These are phyloP conservation scores for Madurella mycetomatis DNA, from an alignment of 2,329 filamentous ascomycete species.

Conservation along the genomic window DNA sequence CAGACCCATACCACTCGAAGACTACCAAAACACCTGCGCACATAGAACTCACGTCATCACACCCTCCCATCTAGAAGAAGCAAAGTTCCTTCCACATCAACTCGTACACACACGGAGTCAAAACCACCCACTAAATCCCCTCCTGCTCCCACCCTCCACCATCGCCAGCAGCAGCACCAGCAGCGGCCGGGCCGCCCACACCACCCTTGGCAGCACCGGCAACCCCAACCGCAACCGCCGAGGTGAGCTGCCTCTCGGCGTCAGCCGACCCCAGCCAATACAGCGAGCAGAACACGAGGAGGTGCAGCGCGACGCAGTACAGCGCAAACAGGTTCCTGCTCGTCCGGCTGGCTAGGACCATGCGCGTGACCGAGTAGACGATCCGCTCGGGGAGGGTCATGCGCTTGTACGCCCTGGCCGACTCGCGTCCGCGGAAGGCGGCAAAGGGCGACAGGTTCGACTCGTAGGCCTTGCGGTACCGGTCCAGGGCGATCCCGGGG, in stretches of 20 bases:
- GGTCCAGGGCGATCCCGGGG: conserved; percentile 64
- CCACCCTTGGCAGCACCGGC: conserved; percentile 39
- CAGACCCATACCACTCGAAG: not conserved
- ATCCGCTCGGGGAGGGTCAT: conserved; percentile 90
- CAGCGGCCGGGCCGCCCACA: conserved; percentile 33
- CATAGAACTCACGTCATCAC: no score
- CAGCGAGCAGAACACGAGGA: conserved; percentile 80
- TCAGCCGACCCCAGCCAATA: conserved; percentile 75
- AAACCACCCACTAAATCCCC: conserved; percentile 44
- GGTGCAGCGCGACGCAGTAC: conserved; percentile 84
- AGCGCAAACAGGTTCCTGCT: conserved; percentile 91
- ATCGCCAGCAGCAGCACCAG: conserved; percentile 29
- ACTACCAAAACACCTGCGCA: no score
- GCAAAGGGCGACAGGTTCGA: conserved; percentile 94
- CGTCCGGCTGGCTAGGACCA: conserved; percentile 83
- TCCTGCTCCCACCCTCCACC: conserved; percentile 58
- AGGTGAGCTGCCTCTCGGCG: conserved; percentile 52
- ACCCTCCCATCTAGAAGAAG: no score
- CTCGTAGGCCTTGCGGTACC: conserved; percentile 90
- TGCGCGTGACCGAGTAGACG: conserved; percentile 84
- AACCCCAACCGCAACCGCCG: conserved; percentile 49
- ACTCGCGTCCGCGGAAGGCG: conserved; percentile 90
- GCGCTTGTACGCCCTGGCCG: conserved; percentile 80
- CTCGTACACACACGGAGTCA: not conserved
- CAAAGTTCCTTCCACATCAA: not conserved